Percentiles rank a stretch among this genome's conserved stretches.
Conservation (phyloP, 139 green algal species). For the Picocystis salinarum region DNA sequence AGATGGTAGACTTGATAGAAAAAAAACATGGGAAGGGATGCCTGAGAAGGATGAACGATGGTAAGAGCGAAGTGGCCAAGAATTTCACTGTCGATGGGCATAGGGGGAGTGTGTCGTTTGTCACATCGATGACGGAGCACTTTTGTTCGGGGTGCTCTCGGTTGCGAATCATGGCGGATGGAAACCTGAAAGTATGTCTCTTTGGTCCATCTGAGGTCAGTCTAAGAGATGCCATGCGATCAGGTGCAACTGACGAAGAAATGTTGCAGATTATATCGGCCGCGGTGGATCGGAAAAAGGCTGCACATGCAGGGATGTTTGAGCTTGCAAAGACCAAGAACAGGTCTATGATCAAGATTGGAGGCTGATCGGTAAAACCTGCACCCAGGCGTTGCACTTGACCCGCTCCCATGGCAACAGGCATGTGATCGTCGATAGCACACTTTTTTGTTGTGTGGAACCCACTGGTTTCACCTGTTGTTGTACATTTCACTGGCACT, state of each 20-base stretch:
- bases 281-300: conserved; percentile 75
- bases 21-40: not conserved
- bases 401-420: no score
- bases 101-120: conserved; percentile 69
- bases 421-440: no score
- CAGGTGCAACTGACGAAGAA: conserved; percentile 58
- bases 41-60: conserved; percentile 25
- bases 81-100: conserved; percentile 50
- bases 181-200: conserved; percentile 90
- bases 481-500: no score
- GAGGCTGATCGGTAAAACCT: conserved; percentile 71
- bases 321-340: conserved; percentile 62
- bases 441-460: no score
- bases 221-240: conserved; percentile 73
- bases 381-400: no score
- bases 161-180: conserved; percentile 83
- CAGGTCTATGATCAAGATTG: conserved; percentile 91
- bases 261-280: conserved; percentile 57
- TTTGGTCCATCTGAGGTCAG: conserved; percentile 85
- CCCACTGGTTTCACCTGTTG: no score
- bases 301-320: conserved; percentile 83
- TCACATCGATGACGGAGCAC: conserved; percentile 88
- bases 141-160: conserved; percentile 88
- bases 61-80: conserved; percentile 68
- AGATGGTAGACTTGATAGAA: conserved; percentile 31